Base-by-base conservation (phyloP, 2,329 filamentous ascomycete species). In the Harringtonia lauricola region DNA sequence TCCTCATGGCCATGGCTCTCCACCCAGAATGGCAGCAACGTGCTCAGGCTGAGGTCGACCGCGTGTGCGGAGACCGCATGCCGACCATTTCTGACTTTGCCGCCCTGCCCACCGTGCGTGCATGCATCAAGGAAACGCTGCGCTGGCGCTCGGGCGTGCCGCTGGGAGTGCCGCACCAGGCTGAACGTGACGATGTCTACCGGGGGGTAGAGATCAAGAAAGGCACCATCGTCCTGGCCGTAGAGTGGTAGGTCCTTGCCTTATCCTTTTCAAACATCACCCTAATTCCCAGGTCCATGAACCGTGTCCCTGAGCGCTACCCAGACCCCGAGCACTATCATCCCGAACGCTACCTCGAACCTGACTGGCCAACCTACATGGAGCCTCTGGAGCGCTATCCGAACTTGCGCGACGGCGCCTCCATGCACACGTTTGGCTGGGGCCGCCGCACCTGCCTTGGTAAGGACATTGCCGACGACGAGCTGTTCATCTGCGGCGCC, bases 401-500 rank as follows among this genome's bases (percentile, higher is more conserved):
- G 15, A 78, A 72, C 57, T 71, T 82, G 55, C 74, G 77, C 50
- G 68, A 72, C 54, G 68, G 69, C 31, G 59, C 63, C 2, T 70
- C 70, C 31, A 76, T 81, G 71, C 72, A 78, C 49, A 78, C 72
- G 0, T 82, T 82, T 53, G 78, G 78, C 24, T 81, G 70, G 65
- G 79, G 78, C 29, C 74, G 77, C 36, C 69, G 79, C 48, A 70
- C 71, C 14, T 83, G 78, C 52, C 67, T 80, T 5, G 78, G 77
- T 6, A 73, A 78, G 60, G 71, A 72, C 43, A 70, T 82, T 37
- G 79, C 74, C 22, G 74, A 80, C 52, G 72, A 76, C 53, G 73
- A 78, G 58, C 66, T 73, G 52, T 70, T 74, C 50, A 61, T 73
- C 37, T 63, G 66, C 8, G 68, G 65, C 19, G 69, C 69, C 4